Conservation (phyloP, 2,329 filamentous ascomycete genomes). For the Colletotrichum tabaci region DNA sequence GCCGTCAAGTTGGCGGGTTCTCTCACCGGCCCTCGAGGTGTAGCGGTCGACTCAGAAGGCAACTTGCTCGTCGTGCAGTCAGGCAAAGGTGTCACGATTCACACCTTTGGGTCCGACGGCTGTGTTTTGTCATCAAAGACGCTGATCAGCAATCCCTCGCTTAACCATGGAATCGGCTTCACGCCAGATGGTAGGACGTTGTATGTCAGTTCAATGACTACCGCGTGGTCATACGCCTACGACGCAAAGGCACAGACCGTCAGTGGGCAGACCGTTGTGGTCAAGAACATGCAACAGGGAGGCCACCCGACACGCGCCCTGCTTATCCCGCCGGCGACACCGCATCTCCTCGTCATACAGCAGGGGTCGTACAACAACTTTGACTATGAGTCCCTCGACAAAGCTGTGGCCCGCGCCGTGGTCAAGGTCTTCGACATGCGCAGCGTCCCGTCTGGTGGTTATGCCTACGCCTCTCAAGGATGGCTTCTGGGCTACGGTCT, state of each 20-base stretch:
- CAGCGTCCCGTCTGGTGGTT: conserved; percentile 53
- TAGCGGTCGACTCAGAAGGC: conserved; percentile 54
- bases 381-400: conserved; percentile 53
- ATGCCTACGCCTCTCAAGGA: conserved; percentile 57
- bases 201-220: conserved; percentile 56
- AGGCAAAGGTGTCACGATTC: conserved; percentile 55
- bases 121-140: conserved; percentile 56
- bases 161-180: conserved; percentile 59
- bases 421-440: conserved; percentile 60
- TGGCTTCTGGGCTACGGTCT: conserved; percentile 61
- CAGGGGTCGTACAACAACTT: conserved; percentile 57
- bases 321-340: conserved; percentile 53
- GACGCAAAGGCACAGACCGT: conserved; percentile 63
- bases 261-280: conserved; percentile 57
- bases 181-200: conserved; percentile 56
- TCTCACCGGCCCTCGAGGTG: conserved; percentile 53
- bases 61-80: conserved; percentile 57
- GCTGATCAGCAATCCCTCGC: conserved; percentile 52
- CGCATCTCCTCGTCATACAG: conserved; percentile 56
- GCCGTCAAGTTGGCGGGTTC: conserved; percentile 57
- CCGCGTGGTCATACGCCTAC: conserved; percentile 71
- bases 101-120: conserved; percentile 57
- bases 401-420: conserved; percentile 54
- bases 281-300: conserved; percentile 56
- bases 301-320: conserved; percentile 58